These are phyloP conservation scores for Cyclotella sp. DNA, from an alignment of 108 stramenopile genomes.

Conservation along the genomic window DNA sequence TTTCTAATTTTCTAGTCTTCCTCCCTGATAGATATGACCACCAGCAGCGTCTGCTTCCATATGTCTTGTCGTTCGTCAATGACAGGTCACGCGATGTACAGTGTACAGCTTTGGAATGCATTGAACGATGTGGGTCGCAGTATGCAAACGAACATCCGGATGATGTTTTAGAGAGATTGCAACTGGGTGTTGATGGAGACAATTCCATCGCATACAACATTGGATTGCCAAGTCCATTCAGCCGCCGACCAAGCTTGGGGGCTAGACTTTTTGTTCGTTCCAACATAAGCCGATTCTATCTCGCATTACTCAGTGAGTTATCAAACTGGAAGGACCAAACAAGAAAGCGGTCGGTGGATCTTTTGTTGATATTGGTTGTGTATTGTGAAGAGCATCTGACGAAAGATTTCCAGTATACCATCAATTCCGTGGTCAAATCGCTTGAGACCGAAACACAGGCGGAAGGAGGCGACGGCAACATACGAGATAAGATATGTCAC, in stretches of 20 bases:
- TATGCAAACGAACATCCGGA: constrained; percentile 76
- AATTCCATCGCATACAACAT: constrained; percentile 54
- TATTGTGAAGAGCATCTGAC: constrained; percentile 71
- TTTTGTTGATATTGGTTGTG: constrained; percentile 51
- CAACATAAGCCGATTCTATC: constrained; percentile 69
- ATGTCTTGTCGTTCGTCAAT: constrained; percentile 67
- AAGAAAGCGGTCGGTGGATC: constrained; percentile 43
- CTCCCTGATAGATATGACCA: constrained; percentile 83
- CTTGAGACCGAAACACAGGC: constrained; percentile 27
- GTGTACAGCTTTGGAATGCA: constrained; percentile 36
- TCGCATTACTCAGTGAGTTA: constrained; percentile 72
- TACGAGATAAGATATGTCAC: constrained; percentile 21
- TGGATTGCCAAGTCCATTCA: constrained; percentile 67
- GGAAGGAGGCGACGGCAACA: constrained; percentile 9
- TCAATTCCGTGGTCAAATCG: constrained; percentile 46
- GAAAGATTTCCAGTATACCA: constrained; percentile 52
- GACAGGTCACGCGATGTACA: constrained; percentile 45
- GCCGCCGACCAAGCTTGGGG: constrained; percentile 68
- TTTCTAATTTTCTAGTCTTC: constrained; percentile 62
- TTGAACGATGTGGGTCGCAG: constrained; percentile 66
- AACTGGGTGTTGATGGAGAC: constrained; percentile 83
- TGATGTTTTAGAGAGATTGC: constrained; percentile 71
- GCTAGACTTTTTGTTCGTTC: constrained; percentile 74
- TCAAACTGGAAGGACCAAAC: constrained; percentile 58
- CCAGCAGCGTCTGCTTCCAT: constrained; percentile 80